Percentiles rank a stretch among this genome's conserved stretches.
Evolutionary conservation across 148 eudicot genomes (phyloP).

Genomic region (Cornus suecica): DNA sequence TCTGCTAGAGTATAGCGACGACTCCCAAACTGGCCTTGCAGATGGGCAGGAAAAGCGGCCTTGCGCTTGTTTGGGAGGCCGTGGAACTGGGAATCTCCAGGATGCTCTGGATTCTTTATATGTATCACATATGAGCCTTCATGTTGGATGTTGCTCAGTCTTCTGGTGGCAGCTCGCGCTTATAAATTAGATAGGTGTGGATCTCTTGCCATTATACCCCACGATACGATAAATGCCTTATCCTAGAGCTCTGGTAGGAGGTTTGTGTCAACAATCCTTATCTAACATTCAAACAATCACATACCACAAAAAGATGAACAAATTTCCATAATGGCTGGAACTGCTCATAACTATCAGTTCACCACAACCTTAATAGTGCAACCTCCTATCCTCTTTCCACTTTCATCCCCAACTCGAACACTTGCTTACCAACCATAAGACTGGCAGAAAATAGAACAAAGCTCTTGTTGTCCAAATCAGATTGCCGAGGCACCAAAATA

Average conservation of each 20-base stretch:
- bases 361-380: too few relatives aligned
- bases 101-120: slow-evolving; percentile 60
- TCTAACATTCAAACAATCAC: too few relatives aligned
- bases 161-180: slow-evolving; percentile 62
- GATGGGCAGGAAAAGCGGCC: slow-evolving; percentile 64
- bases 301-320: too few relatives aligned
- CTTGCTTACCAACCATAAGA: too few relatives aligned
- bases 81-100: slow-evolving; percentile 26
- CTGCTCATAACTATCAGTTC: too few relatives aligned
- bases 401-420: too few relatives aligned
- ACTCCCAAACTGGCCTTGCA: slow-evolving; percentile 55
- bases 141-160: slow-evolving; percentile 35
- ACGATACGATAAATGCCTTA: slow-evolving; percentile 74
- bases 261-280: slow-evolving; percentile 51
- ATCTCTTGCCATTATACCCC: slow-evolving; percentile 36
- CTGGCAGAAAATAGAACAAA: too few relatives aligned
- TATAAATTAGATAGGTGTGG: slow-evolving; percentile 75
- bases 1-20: slow-evolving; percentile 43
- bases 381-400: too few relatives aligned
- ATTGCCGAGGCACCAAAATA: too few relatives aligned
- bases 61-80: slow-evolving; percentile 59
- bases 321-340: too few relatives aligned
- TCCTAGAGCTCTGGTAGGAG: slow-evolving; percentile 57
- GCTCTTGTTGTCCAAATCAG: too few relatives aligned
- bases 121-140: slow-evolving; percentile 74